Percentiles rank a stretch among this genome's conserved stretches.
These are phyloP conservation scores for Musa balbisiana DNA, from an alignment of 202 grass and related monocot genomes.

Conservation along the genomic window DNA sequence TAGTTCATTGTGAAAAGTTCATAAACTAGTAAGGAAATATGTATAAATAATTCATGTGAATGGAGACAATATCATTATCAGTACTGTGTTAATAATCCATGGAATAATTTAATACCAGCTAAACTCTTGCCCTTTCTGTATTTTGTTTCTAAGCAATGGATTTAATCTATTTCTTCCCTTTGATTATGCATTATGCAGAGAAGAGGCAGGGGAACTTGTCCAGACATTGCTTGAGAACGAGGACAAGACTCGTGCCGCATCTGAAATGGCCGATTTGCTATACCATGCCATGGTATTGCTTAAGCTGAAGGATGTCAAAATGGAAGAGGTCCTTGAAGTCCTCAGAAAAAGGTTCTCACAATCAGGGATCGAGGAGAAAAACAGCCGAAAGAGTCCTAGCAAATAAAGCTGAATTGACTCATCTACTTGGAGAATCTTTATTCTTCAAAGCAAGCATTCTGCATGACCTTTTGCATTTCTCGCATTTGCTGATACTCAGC, in stretches of 20 bases:
- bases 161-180: background rate
- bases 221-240: slow-evolving; percentile 65
- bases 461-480: too few species aligned
- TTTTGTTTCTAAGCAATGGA: background rate
- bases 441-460: too few species aligned
- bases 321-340: slow-evolving; percentile 67
- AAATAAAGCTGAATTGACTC: background rate
- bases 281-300: slow-evolving; percentile 93
- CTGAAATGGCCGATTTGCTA: slow-evolving; percentile 82
- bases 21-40: too few species aligned
- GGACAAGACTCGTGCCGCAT: slow-evolving; percentile 42
- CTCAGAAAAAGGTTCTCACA: slow-evolving; percentile 71
- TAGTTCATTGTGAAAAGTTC: too few species aligned
- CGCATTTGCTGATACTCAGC: too few species aligned
- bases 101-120: too few species aligned
- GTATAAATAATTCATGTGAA: too few species aligned
- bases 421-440: too few species aligned
- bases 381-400: slow-evolving; percentile 31
- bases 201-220: slow-evolving; percentile 72
- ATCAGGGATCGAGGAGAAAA: slow-evolving; percentile 76
- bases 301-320: slow-evolving; percentile 53
- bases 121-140: background rate
- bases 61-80: too few species aligned
- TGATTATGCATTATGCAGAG: slow-evolving; percentile 32
- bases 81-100: too few species aligned